Evolutionary conservation across 2,329 filamentous ascomycete species (phyloP), one percentile per base, ranked within the genome.

Genomic region (Whalleya microplaca): DNA sequence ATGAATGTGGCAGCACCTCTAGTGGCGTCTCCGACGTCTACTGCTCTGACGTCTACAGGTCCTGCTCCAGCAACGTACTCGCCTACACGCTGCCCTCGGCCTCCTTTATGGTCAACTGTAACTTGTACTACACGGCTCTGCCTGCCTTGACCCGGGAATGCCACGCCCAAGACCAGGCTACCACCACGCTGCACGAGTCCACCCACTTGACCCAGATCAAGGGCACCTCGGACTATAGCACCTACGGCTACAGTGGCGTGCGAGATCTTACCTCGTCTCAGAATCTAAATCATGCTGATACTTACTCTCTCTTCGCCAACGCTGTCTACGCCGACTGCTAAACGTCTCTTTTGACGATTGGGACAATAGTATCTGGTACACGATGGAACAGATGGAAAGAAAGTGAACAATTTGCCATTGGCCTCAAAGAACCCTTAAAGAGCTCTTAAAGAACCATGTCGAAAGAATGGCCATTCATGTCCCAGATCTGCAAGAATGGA

Each of bases 141-240:
- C 76, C 82, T 0, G 75, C 77, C 1, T 56, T 84, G 27, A 73
- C 80, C 9, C 64, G 63, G 9, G 72, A 69, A 1, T 90, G 87
- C 75, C 84, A 89, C 68, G 79, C 66, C 2, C 86, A 89, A 72
- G 86, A 89, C 67, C 84, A 87, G 73, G 84, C 83, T 2, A 86
- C 81, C 10, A 89, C 86, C 14, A 80, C 80, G 27, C 71, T 90
- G 14, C 87, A 90, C 66, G 87, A 90, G 76, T 76, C 80, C 63
- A 88, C 86, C 8, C 87, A 90, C 67, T 60, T 81, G 77, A 80
- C n/a, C 72, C 80, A 68, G 78, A 74, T 72, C 59, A 83, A 83
- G 54, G 83, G 84, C 9, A 62, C 60, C 37, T 32, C 48, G 0
- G 60, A 62, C 54, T 60, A 58, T 52, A 9, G n/a, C 56, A 61